Conservation (phyloP, 257 asterid genomes). For the Eustoma russellianum region DNA sequence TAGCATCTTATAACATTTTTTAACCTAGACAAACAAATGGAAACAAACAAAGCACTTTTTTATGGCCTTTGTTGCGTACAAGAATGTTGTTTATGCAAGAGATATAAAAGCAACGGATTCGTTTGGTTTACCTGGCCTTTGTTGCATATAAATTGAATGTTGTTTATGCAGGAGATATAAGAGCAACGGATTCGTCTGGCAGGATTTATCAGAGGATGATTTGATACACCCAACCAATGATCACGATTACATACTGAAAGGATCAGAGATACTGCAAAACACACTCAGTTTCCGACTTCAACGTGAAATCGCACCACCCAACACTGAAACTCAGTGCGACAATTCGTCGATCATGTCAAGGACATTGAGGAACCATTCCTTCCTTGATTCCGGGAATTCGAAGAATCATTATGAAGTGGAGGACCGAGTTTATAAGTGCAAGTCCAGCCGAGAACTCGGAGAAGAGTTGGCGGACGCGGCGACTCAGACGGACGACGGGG, state of each 20-base stretch:
- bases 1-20: too few species aligned
- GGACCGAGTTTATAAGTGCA: constrained; percentile 21
- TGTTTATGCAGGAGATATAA: constrained; percentile 27
- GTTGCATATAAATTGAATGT: too few species aligned
- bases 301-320: background rate
- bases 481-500: constrained; percentile 24
- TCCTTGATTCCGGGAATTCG: constrained; percentile 22
- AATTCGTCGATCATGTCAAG: constrained; percentile 7
- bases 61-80: too few species aligned
- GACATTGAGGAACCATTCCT: constrained; percentile 24
- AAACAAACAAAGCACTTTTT: too few species aligned
- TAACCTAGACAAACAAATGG: too few species aligned
- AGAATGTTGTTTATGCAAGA: too few species aligned
- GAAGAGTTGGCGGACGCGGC: constrained; percentile 18
- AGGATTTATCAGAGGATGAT: constrained; percentile 29
- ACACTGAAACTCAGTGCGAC: constrained; percentile 4
- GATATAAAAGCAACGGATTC: too few species aligned
- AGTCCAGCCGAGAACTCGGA: constrained; percentile 24
- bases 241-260: constrained; percentile 31
- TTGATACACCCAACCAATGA: constrained; percentile 29
- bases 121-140: too few species aligned
- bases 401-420: constrained; percentile 4
- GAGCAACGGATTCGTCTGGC: constrained; percentile 32
- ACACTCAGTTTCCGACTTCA: background rate
- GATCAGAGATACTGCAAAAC: constrained; percentile 21